Base-by-base conservation (phyloP, 169 alveolate species). In the Eimeria necatrix region DNA sequence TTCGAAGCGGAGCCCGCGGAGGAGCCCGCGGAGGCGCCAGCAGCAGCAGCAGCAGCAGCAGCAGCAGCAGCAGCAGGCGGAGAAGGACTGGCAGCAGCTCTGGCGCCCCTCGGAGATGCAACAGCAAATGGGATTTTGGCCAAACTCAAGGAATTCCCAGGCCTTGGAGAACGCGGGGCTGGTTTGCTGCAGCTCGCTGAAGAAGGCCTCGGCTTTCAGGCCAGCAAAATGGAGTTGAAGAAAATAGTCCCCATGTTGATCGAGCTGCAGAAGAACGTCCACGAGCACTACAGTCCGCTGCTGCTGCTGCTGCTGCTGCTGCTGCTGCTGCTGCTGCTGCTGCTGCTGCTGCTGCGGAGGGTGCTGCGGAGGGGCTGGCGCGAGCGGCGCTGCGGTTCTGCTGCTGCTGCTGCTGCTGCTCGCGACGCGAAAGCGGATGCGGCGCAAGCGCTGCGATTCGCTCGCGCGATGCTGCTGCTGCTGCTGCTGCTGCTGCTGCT, bases 231-330 rank as follows among this genome's bases (percentile, higher is more conserved):
- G 56, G 85, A 74, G 59, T 5, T 74, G 2, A 32, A 0, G 53
- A 74, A 74, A 6, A 4, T 74, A 1, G 85, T 74, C 26, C 85
- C 85, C 24, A 74, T 74, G 85, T 14, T 74, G 8, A 14, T 74
- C n/a, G 85, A 74, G 9, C 85, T 74, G 1, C 85, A 74, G 85
- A 74, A 74, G 85, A 74, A 74, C 56, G 85, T 74, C 51, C 85
- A 74, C 26, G 85, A 74, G 0, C 85, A 74, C 12, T 74, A 74
- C 85, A 32, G 85, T 74, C 2, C 0, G 85, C 26, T 1, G n/a
- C n/a, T n/a, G n/a, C n/a, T n/a, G n/a, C n/a, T n/a, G n/a, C n/a
- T n/a, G n/a, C n/a, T n/a, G n/a, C n/a, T n/a, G n/a, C n/a, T n/a
- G n/a, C n/a, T n/a, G n/a, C n/a, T n/a, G n/a, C n/a, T n/a, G n/a